phyloP scores from a whole-genome alignment of 441 rosid species.

The Eutrema salsugineum region DNA sequence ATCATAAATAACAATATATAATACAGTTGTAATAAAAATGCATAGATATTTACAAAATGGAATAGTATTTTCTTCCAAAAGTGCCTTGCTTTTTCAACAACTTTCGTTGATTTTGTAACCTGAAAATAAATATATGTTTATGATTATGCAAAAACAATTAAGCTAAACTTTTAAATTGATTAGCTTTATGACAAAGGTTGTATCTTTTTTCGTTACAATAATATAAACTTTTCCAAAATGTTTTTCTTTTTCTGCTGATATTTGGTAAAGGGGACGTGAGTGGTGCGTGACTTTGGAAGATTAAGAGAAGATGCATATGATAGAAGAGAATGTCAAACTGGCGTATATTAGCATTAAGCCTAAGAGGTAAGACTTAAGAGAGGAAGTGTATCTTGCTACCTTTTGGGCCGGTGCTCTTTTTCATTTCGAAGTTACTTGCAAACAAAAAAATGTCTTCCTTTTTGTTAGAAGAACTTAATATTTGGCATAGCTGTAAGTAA shows the following conservation, averaged over 20 bases:
- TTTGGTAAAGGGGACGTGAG: constrained; percentile 6
- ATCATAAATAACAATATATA: constrained; percentile 12
- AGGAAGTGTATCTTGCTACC: constrained; percentile 19
- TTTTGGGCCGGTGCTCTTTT: constrained; percentile 7
- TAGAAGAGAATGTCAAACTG: constrained; percentile 32
- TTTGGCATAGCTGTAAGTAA: background rate
- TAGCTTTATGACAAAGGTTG: constrained; percentile 15
- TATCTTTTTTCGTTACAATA: constrained; percentile 3
- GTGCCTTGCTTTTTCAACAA: constrained; percentile 15
- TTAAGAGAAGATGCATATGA: constrained; percentile 19
- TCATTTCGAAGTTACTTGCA: constrained; percentile 17
- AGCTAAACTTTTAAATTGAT: background rate
- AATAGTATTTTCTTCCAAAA: background rate
- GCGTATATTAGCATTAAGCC: constrained; percentile 62
- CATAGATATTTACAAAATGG: background rate
- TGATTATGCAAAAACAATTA: background rate
- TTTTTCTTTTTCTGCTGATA: background rate
- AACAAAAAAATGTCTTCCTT: background rate
- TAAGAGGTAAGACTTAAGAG: constrained; percentile 33
- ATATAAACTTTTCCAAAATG: background rate
- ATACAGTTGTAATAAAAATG: background rate
- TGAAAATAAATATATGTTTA: background rate
- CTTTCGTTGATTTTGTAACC: constrained; percentile 4
- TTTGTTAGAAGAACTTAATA: background rate
- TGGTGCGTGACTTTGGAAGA: constrained; percentile 16